Evolutionary conservation across 2,329 filamentous ascomycete species (phyloP).

Genomic region (Fusarium newnesense): DNA sequence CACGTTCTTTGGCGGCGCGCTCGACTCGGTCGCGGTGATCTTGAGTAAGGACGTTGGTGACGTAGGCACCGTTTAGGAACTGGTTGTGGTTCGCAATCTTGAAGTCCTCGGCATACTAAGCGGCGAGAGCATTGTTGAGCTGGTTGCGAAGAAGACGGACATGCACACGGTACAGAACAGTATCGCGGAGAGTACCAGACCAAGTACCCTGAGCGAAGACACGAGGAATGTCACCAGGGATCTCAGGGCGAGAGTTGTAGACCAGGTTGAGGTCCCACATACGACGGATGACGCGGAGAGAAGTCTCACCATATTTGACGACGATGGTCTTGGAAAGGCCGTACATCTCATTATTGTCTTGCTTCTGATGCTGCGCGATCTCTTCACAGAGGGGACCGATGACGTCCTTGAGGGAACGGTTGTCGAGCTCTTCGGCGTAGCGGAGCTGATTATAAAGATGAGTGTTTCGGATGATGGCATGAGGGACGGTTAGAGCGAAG

Average conservation of each 20-base stretch:
- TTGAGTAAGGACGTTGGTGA: conserved; percentile 21
- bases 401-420: conserved; percentile 10
- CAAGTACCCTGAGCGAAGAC: conserved; percentile 21
- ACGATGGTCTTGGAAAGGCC: conserved; percentile 32
- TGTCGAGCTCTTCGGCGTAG: not conserved
- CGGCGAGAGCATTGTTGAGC: conserved; percentile 25
- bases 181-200: conserved; percentile 13
- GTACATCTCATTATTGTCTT: conserved; percentile 18
- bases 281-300: conserved; percentile 28
- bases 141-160: conserved; percentile 21
- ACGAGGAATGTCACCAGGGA: conserved; percentile 15
- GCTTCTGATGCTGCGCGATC: conserved; percentile 16
- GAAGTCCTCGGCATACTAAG: conserved; percentile 36
- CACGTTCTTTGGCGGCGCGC: conserved; percentile 19
- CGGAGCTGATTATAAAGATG: conserved; percentile 11
- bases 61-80: not conserved
- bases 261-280: conserved; percentile 36
- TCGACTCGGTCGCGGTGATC: conserved; percentile 26
- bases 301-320: conserved; percentile 34
- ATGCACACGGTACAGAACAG: conserved; percentile 25
- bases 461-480: conserved; percentile 18
- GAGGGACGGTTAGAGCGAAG: conserved; percentile 20
- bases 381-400: conserved; percentile 26
- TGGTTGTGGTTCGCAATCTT: conserved; percentile 6
- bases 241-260: conserved; percentile 17